These are phyloP conservation scores for Catunica adiposa DNA, from an alignment of 2,329 filamentous ascomycete species.

Conservation along the genomic window DNA sequence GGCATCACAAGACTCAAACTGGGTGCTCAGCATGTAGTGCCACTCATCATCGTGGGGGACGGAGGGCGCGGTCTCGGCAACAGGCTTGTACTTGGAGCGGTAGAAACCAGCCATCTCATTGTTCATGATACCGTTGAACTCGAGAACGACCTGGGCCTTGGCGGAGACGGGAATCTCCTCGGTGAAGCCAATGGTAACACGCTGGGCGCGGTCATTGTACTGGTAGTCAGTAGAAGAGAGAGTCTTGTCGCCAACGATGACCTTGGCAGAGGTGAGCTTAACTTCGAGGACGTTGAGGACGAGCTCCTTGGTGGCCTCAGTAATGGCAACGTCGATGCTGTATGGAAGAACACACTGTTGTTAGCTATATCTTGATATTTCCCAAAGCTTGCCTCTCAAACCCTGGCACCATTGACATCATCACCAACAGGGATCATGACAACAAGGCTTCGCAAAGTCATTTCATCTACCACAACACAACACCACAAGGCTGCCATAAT, in stretches of 20 bases:
- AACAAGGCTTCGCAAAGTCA: not conserved
- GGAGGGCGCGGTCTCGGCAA: constrained; percentile 51
- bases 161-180: constrained; percentile 51
- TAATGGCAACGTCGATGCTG: constrained; percentile 60
- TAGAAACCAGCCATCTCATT: constrained; percentile 89
- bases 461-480: too few species aligned
- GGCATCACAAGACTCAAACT: constrained; percentile 94
- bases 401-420: not conserved
- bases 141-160: constrained; percentile 50
- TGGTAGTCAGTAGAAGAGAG: constrained; percentile 43
- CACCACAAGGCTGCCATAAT: not conserved
- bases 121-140: constrained; percentile 71
- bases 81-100: constrained; percentile 81
- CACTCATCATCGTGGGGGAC: constrained; percentile 57
- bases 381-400: not conserved
- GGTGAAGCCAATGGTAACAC: constrained; percentile 61
- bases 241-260: constrained; percentile 28
- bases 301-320: constrained; percentile 56
- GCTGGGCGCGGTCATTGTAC: constrained; percentile 73
- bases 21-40: constrained; percentile 76
- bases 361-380: not conserved
- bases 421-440: not conserved
- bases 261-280: constrained; percentile 49
- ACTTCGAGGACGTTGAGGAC: constrained; percentile 76
- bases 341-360: constrained; percentile 5